phyloP scores from a whole-genome alignment of 495 filamentous ascomycete genomes.

The Penicillium goetzii region DNA sequence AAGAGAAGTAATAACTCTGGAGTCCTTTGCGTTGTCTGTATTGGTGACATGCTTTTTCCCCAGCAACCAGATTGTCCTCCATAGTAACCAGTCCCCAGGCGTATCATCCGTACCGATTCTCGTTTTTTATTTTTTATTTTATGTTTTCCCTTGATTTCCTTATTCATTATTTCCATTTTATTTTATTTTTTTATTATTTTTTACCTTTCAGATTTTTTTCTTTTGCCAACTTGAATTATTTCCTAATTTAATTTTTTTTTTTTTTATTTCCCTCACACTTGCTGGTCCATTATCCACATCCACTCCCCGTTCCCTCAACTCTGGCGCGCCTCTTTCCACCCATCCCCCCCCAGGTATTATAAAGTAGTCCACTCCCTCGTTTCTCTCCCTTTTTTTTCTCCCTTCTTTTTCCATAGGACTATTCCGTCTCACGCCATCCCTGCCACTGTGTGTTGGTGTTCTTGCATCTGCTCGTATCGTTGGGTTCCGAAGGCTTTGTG shows the following conservation, averaged over 20 bases:
- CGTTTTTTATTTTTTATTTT: slow-evolving; percentile 9
- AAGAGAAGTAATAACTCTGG: not conserved
- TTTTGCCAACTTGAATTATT: not conserved
- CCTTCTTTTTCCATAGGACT: slow-evolving; percentile 42
- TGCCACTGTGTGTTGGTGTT: slow-evolving; percentile 42
- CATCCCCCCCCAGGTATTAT: slow-evolving; percentile 35
- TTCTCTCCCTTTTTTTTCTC: slow-evolving; percentile 28
- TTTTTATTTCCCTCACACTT: slow-evolving; percentile 30
- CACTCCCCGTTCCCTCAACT: slow-evolving; percentile 31
- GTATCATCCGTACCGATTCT: not conserved
- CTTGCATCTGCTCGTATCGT: slow-evolving; percentile 48
- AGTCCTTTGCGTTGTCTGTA: not conserved
- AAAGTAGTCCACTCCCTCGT: slow-evolving; percentile 40
- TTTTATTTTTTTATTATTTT: slow-evolving; percentile 22
- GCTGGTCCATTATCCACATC: slow-evolving; percentile 29
- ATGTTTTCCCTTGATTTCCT: not conserved
- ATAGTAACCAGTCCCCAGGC: slow-evolving; percentile 5
- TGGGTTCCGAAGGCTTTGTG: slow-evolving; percentile 49
- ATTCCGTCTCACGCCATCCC: slow-evolving; percentile 52
- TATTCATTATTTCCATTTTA: not conserved
- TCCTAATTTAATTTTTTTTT: slow-evolving; percentile 6
- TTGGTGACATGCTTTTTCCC: not conserved
- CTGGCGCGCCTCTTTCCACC: slow-evolving; percentile 13
- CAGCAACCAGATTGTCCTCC: slow-evolving; percentile 2
- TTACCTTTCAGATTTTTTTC: slow-evolving; percentile 12